Evolutionary conservation across 371 early-diverging fungal species (phyloP).

Genomic region (Syncephalastrum sp.): DNA sequence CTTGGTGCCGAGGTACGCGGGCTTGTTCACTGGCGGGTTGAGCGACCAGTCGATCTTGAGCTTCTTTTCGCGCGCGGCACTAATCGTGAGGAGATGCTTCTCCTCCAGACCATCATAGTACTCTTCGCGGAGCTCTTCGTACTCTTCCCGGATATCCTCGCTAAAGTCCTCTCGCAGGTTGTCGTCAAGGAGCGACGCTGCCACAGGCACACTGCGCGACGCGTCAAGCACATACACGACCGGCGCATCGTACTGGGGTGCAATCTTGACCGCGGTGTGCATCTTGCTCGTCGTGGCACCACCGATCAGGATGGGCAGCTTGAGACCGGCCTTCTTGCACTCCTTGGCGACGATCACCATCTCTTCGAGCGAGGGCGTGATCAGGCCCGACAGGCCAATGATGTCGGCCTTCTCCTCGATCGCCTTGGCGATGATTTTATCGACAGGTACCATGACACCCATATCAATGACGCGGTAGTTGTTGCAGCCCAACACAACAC

Average conservation of each 20-base stretch:
- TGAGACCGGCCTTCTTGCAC: slow-evolving; percentile 84
- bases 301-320: slow-evolving; percentile 87
- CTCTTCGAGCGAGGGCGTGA: slow-evolving; percentile 93
- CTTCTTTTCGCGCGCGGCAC: slow-evolving; percentile 64
- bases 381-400: slow-evolving; percentile 89
- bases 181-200: slow-evolving; percentile 79
- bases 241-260: slow-evolving; percentile 76
- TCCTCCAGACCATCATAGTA: slow-evolving; percentile 91
- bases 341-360: slow-evolving; percentile 94
- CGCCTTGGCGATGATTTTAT: slow-evolving; percentile 84
- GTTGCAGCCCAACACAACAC: slow-evolving; percentile 94
- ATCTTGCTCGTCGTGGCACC: slow-evolving; percentile 95
- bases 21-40: slow-evolving; percentile 65
- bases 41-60: slow-evolving; percentile 68
- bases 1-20: slow-evolving; percentile 77
- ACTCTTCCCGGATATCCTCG: slow-evolving; percentile 87
- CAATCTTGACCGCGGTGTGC: slow-evolving; percentile 95
- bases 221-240: slow-evolving; percentile 80
- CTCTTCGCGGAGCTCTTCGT: slow-evolving; percentile 89
- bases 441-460: slow-evolving; percentile 93
- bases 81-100: slow-evolving; percentile 67
- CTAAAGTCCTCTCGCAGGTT: slow-evolving; percentile 77
- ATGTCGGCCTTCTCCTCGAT: slow-evolving; percentile 86
- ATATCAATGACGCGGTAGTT: slow-evolving; percentile 91
- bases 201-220: slow-evolving; percentile 79